Evolutionary conservation across 805 yeast species (phyloP), one percentile per base, ranked within the genome.

Genomic region (Priceomyces medius): DNA sequence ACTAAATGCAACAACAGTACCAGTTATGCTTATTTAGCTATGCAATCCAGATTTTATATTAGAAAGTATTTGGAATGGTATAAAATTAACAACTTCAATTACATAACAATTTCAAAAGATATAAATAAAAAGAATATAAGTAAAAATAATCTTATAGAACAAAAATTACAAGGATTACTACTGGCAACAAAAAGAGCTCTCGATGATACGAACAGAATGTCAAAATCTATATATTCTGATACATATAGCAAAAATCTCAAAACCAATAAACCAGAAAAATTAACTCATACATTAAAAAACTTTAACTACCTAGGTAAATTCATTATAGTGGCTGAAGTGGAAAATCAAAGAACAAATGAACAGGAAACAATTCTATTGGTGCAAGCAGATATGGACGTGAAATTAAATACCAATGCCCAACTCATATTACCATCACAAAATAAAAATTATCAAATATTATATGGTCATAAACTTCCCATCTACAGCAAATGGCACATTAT

Each of bases 21-120:
- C 7, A n/a, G n/a, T n/a, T n/a, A n/a, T n/a, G n/a, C n/a, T n/a
- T n/a, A n/a, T 13, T 27, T 27, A 27, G 31, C 14, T 20, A 10
- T 20, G 5, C 42, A 37, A 35, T 20, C 42, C 2, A 14, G 10
- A 20, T 10, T n/a, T 26, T 26, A 20, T 17, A 28, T 27, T 4
- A 24, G 12, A 12, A 41, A 23, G n/a, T 37, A 42, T 24, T 10
- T 46, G 4, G 26, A 40, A 8, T 46, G 49, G 49, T 46, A 43
- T 20, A 43, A 37, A 7, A 20, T 39, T 4, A 37, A 40, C 17
- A 37, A 41, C 14, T 46, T 29, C 37, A 42, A 43, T n/a, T 46
- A 42, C 20, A 9, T 35, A 1, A 31, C 37, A 14, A 29, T 13
- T 2, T 14, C 20, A 9, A 5, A 31, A 31, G 20, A 12, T 7